Evolutionary conservation across 192 early-diverging fungal genomes (phyloP).

Genomic region (Spizellomyces sp.): DNA sequence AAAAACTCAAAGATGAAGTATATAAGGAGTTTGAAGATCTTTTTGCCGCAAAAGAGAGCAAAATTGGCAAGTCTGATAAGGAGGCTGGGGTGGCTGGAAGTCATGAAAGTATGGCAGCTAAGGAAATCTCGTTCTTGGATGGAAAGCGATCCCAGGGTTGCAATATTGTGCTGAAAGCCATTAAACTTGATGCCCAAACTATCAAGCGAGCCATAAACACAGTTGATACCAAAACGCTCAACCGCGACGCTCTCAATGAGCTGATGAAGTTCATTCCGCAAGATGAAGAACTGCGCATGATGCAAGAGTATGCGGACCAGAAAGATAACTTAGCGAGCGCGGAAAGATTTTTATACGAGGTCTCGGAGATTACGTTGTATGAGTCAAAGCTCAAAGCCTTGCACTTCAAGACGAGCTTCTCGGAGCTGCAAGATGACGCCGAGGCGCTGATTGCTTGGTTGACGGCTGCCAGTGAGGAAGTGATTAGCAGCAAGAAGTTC

Average conservation of each 20-base stretch:
- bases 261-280: conserved; percentile 53
- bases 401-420: conserved; percentile 46
- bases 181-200: conserved; percentile 44
- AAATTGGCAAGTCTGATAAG: background rate
- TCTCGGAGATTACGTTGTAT: conserved; percentile 43
- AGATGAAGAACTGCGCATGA: conserved; percentile 44
- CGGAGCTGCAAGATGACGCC: conserved; percentile 47
- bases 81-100: conserved; percentile 19
- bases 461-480: conserved; percentile 42
- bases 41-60: conserved; percentile 51
- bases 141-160: conserved; percentile 47
- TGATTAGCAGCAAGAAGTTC: conserved; percentile 48
- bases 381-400: conserved; percentile 50
- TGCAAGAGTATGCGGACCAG: conserved; percentile 50
- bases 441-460: conserved; percentile 43
- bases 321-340: conserved; percentile 44
- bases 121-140: conserved; percentile 53
- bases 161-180: conserved; percentile 50
- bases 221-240: conserved; percentile 37
- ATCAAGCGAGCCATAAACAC: conserved; percentile 42
- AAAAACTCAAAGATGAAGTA: conserved; percentile 27
- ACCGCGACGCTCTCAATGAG: conserved; percentile 40
- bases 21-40: conserved; percentile 56
- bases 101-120: conserved; percentile 30
- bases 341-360: conserved; percentile 50